Conservation (phyloP, 805 yeast species). For the Starmerella apicola region DNA sequence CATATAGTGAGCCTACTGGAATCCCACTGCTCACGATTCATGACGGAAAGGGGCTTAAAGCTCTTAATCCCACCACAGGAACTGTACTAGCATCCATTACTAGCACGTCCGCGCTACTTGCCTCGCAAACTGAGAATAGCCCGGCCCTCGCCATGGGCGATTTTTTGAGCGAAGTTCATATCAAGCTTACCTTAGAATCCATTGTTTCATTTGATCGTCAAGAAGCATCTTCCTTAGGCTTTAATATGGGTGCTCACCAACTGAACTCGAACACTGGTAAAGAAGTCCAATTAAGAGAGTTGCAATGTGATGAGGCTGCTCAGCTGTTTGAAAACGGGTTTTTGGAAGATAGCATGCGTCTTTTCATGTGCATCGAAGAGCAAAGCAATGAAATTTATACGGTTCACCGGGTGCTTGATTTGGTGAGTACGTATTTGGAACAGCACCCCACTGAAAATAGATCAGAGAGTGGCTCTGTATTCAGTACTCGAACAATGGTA, state of each 20-base stretch:
- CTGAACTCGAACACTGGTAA: neutral
- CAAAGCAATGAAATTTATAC: conserved; percentile 5
- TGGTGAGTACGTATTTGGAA: neutral
- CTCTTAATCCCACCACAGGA: conserved; percentile 13
- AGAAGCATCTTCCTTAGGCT: conserved; percentile 14
- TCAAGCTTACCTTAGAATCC: neutral
- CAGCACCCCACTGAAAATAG: neutral
- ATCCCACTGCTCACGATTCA: conserved; percentile 5
- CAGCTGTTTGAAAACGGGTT: conserved; percentile 8
- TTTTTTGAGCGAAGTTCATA: neutral
- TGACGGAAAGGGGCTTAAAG: neutral
- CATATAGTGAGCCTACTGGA: neutral
- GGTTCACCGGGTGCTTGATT: neutral
- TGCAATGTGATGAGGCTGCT: conserved; percentile 9
- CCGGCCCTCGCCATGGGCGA: neutral
- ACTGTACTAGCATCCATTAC: neutral
- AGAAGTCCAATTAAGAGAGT: conserved; percentile 1
- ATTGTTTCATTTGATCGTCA: neutral
- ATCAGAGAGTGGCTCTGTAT: neutral
- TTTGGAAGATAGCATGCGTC: conserved; percentile 11
- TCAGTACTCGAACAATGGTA: neutral
- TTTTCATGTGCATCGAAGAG: conserved; percentile 12
- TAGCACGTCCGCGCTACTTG: neutral
- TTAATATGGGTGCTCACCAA: conserved; percentile 3
- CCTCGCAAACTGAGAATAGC: neutral